These are phyloP conservation scores for Chlorella variabilis DNA, from an alignment of 163 green algal genomes.

Conservation along the genomic window DNA sequence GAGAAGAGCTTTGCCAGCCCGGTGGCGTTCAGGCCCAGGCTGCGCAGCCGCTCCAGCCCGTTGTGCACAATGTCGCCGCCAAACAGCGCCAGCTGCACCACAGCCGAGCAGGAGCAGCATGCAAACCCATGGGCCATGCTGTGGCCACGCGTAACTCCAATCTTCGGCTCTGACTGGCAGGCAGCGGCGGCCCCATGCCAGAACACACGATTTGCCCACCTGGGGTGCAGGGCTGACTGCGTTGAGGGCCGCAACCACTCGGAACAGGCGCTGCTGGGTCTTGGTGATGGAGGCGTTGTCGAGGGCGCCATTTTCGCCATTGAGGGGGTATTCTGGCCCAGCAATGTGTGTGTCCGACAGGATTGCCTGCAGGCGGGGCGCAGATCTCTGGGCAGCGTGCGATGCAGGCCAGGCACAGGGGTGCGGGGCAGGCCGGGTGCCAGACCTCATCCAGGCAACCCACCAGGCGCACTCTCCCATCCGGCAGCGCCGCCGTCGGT, in stretches of 20 bases:
- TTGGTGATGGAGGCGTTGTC: slow-evolving; percentile 31
- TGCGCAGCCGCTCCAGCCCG: background rate
- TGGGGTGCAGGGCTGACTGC: background rate
- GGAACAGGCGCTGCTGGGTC: slow-evolving; percentile 36
- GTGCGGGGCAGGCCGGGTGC: no score
- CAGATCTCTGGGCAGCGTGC: background rate
- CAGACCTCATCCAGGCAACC: no score
- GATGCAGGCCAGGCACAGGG: no score
- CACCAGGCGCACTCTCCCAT: no score
- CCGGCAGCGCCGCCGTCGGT: no score
- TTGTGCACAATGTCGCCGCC: slow-evolving; percentile 37
- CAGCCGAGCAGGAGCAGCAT: background rate
- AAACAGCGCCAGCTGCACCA: slow-evolving; percentile 23
- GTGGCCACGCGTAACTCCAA: no score
- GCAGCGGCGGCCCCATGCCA: no score
- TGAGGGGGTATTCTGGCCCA: slow-evolving; percentile 21
- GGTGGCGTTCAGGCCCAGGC: background rate
- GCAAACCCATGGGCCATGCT: background rate
- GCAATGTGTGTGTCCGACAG: slow-evolving; percentile 28
- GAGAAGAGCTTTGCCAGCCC: background rate
- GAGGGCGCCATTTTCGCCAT: slow-evolving; percentile 11
- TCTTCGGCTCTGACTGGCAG: no score
- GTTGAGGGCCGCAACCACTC: slow-evolving; percentile 13
- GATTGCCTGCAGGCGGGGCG: background rate
- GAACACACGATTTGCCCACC: background rate